A percentile compares a stretch with the other conserved stretches of the same genome.
These are phyloP conservation scores for Dionaea muscipula DNA, from an alignment of 179 eudicot genomes.

Conservation along the genomic window DNA sequence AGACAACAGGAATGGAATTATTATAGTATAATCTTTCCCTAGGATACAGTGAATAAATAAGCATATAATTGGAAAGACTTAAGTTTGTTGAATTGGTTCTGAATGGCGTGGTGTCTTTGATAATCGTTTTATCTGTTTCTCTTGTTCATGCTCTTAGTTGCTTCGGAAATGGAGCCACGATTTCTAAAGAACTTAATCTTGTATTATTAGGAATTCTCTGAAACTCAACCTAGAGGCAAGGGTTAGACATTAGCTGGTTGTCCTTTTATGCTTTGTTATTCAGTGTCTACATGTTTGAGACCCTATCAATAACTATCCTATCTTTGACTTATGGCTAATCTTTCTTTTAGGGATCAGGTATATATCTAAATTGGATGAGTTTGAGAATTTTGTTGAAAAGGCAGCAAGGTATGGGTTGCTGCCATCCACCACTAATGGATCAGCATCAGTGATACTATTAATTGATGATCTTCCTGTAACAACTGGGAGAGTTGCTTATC, in stretches of 20 bases:
- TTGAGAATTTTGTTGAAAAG: slow-evolving; percentile 76
- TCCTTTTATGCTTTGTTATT: neutral
- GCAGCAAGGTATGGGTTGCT: slow-evolving; percentile 69
- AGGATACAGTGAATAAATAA: too few species aligned
- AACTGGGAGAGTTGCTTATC: slow-evolving; percentile 52
- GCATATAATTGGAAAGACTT: too few species aligned
- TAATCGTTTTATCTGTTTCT: too few species aligned
- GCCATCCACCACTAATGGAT: slow-evolving; percentile 26
- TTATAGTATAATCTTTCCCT: too few species aligned
- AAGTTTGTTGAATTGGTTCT: too few species aligned
- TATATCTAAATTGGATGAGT: slow-evolving; percentile 87
- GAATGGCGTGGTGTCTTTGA: too few species aligned
- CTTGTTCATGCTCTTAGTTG: too few species aligned
- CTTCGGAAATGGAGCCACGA: too few species aligned
- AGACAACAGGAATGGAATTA: too few species aligned
- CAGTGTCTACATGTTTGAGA: neutral
- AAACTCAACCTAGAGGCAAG: too few species aligned
- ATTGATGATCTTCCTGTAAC: slow-evolving; percentile 89
- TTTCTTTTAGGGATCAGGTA: slow-evolving; percentile 56
- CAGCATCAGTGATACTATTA: slow-evolving; percentile 40
- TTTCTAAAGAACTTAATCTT: too few species aligned
- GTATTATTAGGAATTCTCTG: too few species aligned
- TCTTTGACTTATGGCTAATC: neutral
- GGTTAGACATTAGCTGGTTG: neutral
- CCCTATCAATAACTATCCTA: neutral